Percentiles rank a stretch among this genome's conserved stretches.
phyloP scores from a whole-genome alignment of 805 yeast genomes.

The Candida ortonii region DNA sequence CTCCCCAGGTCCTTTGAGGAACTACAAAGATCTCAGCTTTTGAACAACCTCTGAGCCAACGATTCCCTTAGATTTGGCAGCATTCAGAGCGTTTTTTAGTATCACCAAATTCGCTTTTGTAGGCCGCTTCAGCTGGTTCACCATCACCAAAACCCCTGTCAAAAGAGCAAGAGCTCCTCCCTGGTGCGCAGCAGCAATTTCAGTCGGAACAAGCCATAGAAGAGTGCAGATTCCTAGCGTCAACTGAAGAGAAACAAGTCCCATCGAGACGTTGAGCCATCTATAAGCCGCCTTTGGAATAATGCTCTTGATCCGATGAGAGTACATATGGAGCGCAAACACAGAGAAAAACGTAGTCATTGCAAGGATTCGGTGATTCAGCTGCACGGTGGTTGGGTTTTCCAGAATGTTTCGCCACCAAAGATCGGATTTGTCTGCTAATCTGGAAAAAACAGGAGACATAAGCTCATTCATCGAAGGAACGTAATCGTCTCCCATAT shows the following conservation, averaged over 20 bases:
- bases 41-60: neutral
- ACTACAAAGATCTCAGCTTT: neutral
- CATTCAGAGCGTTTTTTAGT: slow-evolving; percentile 27
- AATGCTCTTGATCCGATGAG: slow-evolving; percentile 49
- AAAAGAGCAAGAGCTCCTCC: slow-evolving; percentile 92
- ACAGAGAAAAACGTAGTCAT: slow-evolving; percentile 72
- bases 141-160: slow-evolving; percentile 69
- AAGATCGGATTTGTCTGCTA: slow-evolving; percentile 64
- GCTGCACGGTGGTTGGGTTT: slow-evolving; percentile 94
- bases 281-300: slow-evolving; percentile 58
- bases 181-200: slow-evolving; percentile 93
- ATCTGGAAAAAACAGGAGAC: slow-evolving; percentile 68
- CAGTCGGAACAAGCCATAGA: slow-evolving; percentile 84
- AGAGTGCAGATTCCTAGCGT: slow-evolving; percentile 83
- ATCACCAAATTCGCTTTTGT: slow-evolving; percentile 32
- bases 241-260: slow-evolving; percentile 79
- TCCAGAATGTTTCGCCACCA: slow-evolving; percentile 93
- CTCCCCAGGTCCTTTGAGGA: no score
- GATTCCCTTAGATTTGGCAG: slow-evolving; percentile 13
- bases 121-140: slow-evolving; percentile 58
- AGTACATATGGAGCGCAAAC: slow-evolving; percentile 67
- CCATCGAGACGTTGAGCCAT: slow-evolving; percentile 69
- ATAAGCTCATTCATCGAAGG: slow-evolving; percentile 80
- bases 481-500: slow-evolving; percentile 82
- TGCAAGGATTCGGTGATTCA: slow-evolving; percentile 85